Evolutionary conservation across 441 rosid genomes (phyloP).

Genomic region (Euphorbia schlechtendalii): DNA sequence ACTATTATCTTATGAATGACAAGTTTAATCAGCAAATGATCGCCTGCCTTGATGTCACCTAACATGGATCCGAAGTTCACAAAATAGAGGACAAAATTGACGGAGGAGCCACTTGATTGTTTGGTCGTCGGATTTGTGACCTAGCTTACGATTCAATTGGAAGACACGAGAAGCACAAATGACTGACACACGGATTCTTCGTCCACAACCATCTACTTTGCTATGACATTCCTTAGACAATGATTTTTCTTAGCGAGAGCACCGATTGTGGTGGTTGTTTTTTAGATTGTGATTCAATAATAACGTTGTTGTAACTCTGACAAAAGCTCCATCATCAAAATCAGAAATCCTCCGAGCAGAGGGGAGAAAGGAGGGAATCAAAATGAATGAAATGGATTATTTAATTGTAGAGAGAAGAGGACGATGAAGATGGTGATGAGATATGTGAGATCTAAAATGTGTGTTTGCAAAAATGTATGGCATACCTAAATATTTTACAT

Average conservation of each 20-base stretch:
- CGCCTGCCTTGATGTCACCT: too few relatives aligned
- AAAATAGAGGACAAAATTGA: too few relatives aligned
- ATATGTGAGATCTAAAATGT: too few relatives aligned
- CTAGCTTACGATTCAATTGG: conserved; percentile 82
- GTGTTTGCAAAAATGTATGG: too few relatives aligned
- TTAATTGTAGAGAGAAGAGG: too few relatives aligned
- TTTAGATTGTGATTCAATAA: conserved; percentile 40
- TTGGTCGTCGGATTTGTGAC: conserved; percentile 92
- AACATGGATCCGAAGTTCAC: too few relatives aligned
- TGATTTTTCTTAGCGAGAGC: conserved; percentile 56
- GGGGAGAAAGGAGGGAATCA: neutral
- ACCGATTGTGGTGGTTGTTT: conserved; percentile 43
- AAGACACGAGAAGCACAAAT: conserved; percentile 95
- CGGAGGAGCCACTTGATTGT: conserved; percentile 95
- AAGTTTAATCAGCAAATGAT: too few relatives aligned
- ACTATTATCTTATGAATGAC: too few relatives aligned
- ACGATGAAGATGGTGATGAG: too few relatives aligned
- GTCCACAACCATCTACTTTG: conserved; percentile 87
- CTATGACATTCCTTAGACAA: conserved; percentile 93
- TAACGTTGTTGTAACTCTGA: conserved; percentile 35
- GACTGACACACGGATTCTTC: conserved; percentile 91
- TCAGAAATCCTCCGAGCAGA: too few relatives aligned
- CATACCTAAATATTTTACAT: too few relatives aligned
- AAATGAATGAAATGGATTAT: too few relatives aligned
- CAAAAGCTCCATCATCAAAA: conserved; percentile 28